phyloP scores from a whole-genome alignment of 2,329 filamentous ascomycete genomes.

The Clonostachys solani region DNA sequence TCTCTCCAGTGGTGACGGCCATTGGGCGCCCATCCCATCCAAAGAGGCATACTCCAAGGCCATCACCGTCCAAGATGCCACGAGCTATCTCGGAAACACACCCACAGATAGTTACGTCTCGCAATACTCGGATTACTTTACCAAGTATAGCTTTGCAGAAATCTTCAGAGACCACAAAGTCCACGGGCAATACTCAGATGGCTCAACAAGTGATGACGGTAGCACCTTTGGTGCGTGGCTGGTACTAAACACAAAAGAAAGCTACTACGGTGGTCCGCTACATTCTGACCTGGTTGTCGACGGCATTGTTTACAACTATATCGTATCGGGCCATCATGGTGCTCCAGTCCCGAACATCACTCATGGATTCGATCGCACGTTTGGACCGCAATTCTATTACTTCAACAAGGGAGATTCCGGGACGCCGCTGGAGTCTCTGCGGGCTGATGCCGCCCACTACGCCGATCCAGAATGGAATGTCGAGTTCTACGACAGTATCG shows the following conservation, averaged over 20 bases:
- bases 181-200: slow-evolving; percentile 41
- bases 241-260: slow-evolving; percentile 60
- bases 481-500: slow-evolving; percentile 61
- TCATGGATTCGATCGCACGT: slow-evolving; percentile 46
- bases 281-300: slow-evolving; percentile 62
- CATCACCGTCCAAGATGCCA: slow-evolving; percentile 55
- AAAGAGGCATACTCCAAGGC: slow-evolving; percentile 26
- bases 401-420: slow-evolving; percentile 50
- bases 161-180: slow-evolving; percentile 53
- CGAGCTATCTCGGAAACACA: slow-evolving; percentile 46
- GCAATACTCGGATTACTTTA: slow-evolving; percentile 57
- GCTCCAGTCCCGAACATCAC: background rate
- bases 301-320: slow-evolving; percentile 63
- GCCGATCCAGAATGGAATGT: slow-evolving; percentile 49
- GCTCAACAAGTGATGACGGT: slow-evolving; percentile 37
- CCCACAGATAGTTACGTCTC: slow-evolving; percentile 50
- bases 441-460: slow-evolving; percentile 47
- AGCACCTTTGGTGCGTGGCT: slow-evolving; percentile 57
- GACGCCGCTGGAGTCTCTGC: slow-evolving; percentile 38
- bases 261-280: slow-evolving; percentile 56
- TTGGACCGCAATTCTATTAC: slow-evolving; percentile 55
- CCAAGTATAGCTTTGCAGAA: slow-evolving; percentile 60
- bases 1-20: slow-evolving; percentile 48
- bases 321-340: slow-evolving; percentile 5
- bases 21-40: slow-evolving; percentile 43